These are phyloP conservation scores for Dipteronia sinensis DNA, from an alignment of 345 rosid species.

Conservation along the genomic window DNA sequence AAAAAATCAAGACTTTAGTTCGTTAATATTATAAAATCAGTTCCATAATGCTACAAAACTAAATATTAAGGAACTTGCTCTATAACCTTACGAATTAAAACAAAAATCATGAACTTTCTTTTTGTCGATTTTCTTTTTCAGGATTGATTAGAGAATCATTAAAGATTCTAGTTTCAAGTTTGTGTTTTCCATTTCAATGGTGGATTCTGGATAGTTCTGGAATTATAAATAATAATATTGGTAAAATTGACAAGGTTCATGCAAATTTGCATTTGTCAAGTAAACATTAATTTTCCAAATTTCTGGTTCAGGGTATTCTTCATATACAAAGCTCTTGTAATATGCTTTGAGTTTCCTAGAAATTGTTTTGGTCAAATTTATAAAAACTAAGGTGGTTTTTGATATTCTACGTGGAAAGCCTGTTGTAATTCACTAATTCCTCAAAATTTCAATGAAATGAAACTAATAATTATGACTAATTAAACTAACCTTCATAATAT, in stretches of 20 bases:
- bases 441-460: background rate
- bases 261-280: background rate
- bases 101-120: no score
- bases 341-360: background rate
- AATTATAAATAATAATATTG: background rate
- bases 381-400: background rate
- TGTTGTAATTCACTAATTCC: no score
- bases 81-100: no score
- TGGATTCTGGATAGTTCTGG: conserved; percentile 10
- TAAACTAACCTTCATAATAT: background rate
- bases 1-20: no score
- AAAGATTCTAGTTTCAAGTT: background rate
- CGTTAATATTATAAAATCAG: no score
- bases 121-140: no score
- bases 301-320: background rate
- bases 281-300: background rate
- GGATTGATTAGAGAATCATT: no score
- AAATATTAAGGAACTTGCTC: no score
- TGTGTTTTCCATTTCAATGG: background rate
- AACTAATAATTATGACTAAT: background rate
- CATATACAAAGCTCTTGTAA: background rate
- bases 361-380: background rate
- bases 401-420: background rate
- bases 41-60: no score
- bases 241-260: background rate